Evolutionary conservation across 2,329 filamentous ascomycete species (phyloP), one percentile per base, ranked within the genome.

Genomic region (Ophiostoma triangulosporum): DNA sequence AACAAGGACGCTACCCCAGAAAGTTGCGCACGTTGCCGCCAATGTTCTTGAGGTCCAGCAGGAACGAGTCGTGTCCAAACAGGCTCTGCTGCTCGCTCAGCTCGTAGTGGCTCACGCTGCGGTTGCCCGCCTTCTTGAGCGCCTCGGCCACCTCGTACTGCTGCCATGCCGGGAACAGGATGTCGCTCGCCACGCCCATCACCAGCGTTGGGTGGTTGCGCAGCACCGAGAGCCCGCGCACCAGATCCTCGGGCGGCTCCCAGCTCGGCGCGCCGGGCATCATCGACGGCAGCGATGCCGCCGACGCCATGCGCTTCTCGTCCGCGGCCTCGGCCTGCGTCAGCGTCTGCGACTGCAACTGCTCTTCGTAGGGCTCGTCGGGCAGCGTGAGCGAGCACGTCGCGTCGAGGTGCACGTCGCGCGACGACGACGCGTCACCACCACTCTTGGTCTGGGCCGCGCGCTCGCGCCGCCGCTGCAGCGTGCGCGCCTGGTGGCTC

Each of bases 101-200:
- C 71, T 98, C 93, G 14, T 93, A 78, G 67, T 98, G 89, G 45
- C 82, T 84, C 0, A 98, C 90, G 31, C 78, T 80, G 57, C 79
- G 75, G 63, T 95, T 97, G 0, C 93, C 93, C 0, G 78, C 78
- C 32, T 78, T 76, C 56, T 81, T 79, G 58, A 98, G 72, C 3
- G 91, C 85, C 63, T 91, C 83, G 3, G 90, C 91, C 57, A 98
- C 83, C 68, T 98, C 93, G 52, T 87, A 80, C 71, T 98, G 93
- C 71, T 98, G 93, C 91, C 93, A 98, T 0, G 93, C 89, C 0
- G 93, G 93, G 69, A 98, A 98, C 33, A 98, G 71, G 50, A 96
- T 97, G 65, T 98, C 93, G 62, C 88, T 96, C 0, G 88, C 88
- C 4, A 97, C 93, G 32, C 93, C 93, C 72, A 98, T 83, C 11